Conservation (phyloP, 441 rosid genomes). For the Gossypium gossypioides region DNA sequence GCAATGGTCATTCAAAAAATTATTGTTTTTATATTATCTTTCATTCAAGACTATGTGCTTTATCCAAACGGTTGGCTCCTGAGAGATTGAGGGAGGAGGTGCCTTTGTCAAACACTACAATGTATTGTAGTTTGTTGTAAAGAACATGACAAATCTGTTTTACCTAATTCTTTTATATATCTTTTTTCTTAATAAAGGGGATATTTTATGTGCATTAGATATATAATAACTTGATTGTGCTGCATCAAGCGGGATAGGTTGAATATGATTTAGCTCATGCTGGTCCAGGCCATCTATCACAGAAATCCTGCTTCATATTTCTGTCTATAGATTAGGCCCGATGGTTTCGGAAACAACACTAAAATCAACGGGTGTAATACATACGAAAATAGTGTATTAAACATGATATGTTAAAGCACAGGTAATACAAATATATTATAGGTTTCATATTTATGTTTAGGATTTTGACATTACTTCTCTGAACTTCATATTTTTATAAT, state of each 20-base stretch:
- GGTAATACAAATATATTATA: too few relatives aligned
- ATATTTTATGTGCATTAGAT: background rate
- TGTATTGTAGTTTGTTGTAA: conserved; percentile 23
- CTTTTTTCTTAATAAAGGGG: background rate
- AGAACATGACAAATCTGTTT: conserved; percentile 11
- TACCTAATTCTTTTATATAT: background rate
- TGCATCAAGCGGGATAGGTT: background rate
- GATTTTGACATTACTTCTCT: too few relatives aligned
- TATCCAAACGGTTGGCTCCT: conserved; percentile 4
- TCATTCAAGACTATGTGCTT: background rate
- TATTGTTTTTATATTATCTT: background rate
- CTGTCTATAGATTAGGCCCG: background rate
- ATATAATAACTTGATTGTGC: background rate
- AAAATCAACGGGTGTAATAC: too few relatives aligned
- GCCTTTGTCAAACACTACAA: background rate
- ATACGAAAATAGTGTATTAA: too few relatives aligned
- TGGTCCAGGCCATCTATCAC: background rate
- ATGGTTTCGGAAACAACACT: too few relatives aligned
- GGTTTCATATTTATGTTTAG: too few relatives aligned
- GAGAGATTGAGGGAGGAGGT: background rate
- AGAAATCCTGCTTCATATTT: background rate
- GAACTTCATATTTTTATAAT: too few relatives aligned
- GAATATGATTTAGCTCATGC: background rate
- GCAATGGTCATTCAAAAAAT: conserved; percentile 9
- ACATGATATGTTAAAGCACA: too few relatives aligned